These are phyloP conservation scores for Ganoderma leucocontextum DNA, from an alignment of 1,284 basidiomycete genomes.

Conservation along the genomic window DNA sequence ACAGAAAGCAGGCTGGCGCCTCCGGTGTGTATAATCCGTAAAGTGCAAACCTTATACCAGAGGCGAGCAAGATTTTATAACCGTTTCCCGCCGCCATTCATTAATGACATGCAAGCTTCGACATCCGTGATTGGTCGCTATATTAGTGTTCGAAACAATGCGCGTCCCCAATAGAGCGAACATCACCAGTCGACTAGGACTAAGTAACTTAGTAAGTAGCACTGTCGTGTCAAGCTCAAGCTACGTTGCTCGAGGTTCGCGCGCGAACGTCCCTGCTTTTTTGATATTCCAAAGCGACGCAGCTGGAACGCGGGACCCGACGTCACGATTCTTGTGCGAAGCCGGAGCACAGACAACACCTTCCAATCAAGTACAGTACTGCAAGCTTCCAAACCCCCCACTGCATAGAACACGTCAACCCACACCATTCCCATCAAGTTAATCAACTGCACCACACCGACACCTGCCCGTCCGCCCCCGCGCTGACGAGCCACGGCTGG, in stretches of 20 bases:
- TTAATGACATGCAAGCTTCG: not conserved
- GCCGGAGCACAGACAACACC: not conserved
- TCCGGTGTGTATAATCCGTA: not conserved
- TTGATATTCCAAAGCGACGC: not conserved
- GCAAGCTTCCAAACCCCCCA: not conserved
- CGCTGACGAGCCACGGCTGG: slow-evolving; percentile 94
- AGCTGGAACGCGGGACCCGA: not conserved
- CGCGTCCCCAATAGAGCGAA: not conserved
- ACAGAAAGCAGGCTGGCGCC: not conserved
- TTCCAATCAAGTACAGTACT: not conserved
- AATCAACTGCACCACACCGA: slow-evolving; percentile 85
- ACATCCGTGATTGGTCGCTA: not conserved
- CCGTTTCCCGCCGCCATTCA: not conserved
- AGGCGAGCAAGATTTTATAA: not conserved
- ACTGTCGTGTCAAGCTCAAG: not conserved
- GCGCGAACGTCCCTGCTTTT: not conserved
- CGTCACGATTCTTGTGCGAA: not conserved
- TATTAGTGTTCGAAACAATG: not conserved
- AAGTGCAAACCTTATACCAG: not conserved
- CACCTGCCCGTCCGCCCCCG: slow-evolving; percentile 92
- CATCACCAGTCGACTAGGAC: not conserved
- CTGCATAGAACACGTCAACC: slow-evolving; percentile 1
- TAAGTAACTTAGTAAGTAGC: not conserved
- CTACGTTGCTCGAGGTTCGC: not conserved
- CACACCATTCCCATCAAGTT: not conserved